Evolutionary conservation across 2,329 filamentous ascomycete genomes (phyloP).

Genomic region (Drechslerella coelobrocha): DNA sequence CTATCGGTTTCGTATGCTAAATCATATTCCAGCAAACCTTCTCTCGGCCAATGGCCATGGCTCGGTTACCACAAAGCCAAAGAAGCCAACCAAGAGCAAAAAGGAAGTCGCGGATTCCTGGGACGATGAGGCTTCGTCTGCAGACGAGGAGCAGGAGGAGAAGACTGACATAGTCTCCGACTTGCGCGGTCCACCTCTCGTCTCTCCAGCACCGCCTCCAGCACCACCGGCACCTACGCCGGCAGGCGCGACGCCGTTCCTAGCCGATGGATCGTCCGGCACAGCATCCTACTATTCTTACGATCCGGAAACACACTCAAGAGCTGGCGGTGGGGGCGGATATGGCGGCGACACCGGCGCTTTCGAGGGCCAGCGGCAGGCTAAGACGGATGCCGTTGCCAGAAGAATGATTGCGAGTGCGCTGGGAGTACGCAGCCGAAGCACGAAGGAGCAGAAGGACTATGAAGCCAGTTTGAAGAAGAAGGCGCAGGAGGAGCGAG

Average conservation of each 20-base stretch:
- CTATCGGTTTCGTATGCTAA: conserved; percentile 16
- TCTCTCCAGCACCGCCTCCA: conserved; percentile 51
- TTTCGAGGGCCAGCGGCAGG: conserved; percentile 54
- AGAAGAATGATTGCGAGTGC: conserved; percentile 87
- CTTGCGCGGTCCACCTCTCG: conserved; percentile 50
- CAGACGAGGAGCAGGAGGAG: conserved; percentile 54
- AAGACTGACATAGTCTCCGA: conserved; percentile 34
- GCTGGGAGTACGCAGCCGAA: conserved; percentile 79
- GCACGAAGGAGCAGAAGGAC: conserved; percentile 85
- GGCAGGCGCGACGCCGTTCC: conserved; percentile 35
- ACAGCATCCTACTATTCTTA: conserved; percentile 36
- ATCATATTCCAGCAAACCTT: conserved; percentile 25
- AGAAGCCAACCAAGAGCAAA: conserved; percentile 55
- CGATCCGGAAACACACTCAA: conserved; percentile 31
- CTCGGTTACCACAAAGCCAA: conserved; percentile 17
- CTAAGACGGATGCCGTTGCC: conserved; percentile 93
- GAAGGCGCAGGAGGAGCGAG: conserved; percentile 79
- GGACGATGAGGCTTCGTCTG: conserved; percentile 72
- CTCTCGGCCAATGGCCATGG: conserved; percentile 10
- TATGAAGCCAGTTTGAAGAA: conserved; percentile 84
- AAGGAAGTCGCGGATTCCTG: conserved; percentile 71
- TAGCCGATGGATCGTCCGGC: conserved; percentile 6
- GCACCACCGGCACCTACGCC: conserved; percentile 50
- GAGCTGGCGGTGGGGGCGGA: conserved; percentile 43
- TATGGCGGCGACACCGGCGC: conserved; percentile 22